Base-by-base conservation (phyloP, 306 rosid genomes). In the Fagus sylvatica region DNA sequence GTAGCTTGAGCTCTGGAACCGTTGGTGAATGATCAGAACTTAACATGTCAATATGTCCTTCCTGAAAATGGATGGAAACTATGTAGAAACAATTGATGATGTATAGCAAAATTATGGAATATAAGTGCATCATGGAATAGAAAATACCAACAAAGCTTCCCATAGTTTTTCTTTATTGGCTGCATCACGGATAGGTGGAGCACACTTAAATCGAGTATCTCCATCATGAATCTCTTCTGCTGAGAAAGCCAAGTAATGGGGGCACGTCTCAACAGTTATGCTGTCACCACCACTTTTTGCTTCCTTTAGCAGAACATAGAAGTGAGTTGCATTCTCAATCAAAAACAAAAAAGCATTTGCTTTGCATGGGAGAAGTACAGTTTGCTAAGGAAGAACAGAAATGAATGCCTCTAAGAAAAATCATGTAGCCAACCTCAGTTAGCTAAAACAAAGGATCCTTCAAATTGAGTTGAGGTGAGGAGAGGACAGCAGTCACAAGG, bases 21-120 rank as follows among this genome's bases (percentile, higher is more conserved):
- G 98, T 88, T 7, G 98, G 98, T 46, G 98, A 95, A 82, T 95
- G 98, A 82, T 95, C 98, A 72, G 98, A 89, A 66, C 86, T 92
- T 57, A 95, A 75, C 82, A 89, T 81, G 88, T 95, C 96, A 73
- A 95, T 84, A 74, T 92, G 86, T 74, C 97, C 98, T 36, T 85
- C 93, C 98, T 92, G 79, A 74, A 85, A 73, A 79, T 75, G 77
- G 71, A 19, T 76, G 53, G 30, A 78, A 61, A 49, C 73, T 59
- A 28, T 48, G 65, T 57, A n/a, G 71, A 71, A 59, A 0, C 11
- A 55, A 70, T 4, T 12, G 75, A 67, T 36, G 40, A 17, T 62
- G 15, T 15, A 79, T n/a, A 48, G 71, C 74, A 2, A 56, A 74
- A 34, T 7, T 30, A 51, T 22, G 60, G 68, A 9, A 57, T 78